These are phyloP conservation scores for Antitrichia curtipendula DNA, from an alignment of 225 moss, liverwort and hornwort genomes.

Conservation along the genomic window DNA sequence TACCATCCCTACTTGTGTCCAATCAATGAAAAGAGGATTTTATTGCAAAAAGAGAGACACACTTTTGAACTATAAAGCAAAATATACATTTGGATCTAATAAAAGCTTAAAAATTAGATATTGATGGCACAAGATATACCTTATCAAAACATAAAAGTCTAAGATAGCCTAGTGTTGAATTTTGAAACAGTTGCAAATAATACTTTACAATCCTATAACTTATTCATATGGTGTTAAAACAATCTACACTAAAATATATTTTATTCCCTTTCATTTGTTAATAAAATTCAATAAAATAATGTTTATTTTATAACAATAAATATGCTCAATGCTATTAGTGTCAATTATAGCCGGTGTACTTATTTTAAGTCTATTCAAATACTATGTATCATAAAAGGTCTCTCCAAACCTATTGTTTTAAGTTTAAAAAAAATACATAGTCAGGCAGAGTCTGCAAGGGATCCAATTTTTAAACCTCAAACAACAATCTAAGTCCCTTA, in stretches of 20 bases:
- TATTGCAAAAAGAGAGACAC: not conserved
- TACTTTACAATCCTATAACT: not conserved
- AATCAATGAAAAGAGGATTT: not conserved
- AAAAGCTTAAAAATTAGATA: not conserved
- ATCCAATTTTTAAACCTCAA: not conserved
- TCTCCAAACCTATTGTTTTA: not conserved
- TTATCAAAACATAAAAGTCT: not conserved
- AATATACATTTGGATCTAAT: not conserved
- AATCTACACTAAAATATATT: not conserved
- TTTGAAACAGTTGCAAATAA: not conserved
- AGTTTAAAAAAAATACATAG: not conserved
- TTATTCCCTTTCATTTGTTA: not conserved
- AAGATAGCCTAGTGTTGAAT: fast-evolving
- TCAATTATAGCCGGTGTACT: too few relatives aligned
- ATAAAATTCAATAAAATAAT: not conserved
- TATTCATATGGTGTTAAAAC: not conserved
- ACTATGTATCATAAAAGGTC: not conserved
- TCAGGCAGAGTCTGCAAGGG: too few relatives aligned
- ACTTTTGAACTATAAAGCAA: not conserved
- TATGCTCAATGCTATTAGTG: not conserved
- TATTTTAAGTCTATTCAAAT: not conserved
- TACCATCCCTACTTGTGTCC: too few relatives aligned
- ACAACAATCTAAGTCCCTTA: fast-evolving
- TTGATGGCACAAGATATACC: not conserved
- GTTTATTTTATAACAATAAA: not conserved